Conservation (phyloP, 2,329 filamentous ascomycete species). For the Colletotrichum sp. region DNA sequence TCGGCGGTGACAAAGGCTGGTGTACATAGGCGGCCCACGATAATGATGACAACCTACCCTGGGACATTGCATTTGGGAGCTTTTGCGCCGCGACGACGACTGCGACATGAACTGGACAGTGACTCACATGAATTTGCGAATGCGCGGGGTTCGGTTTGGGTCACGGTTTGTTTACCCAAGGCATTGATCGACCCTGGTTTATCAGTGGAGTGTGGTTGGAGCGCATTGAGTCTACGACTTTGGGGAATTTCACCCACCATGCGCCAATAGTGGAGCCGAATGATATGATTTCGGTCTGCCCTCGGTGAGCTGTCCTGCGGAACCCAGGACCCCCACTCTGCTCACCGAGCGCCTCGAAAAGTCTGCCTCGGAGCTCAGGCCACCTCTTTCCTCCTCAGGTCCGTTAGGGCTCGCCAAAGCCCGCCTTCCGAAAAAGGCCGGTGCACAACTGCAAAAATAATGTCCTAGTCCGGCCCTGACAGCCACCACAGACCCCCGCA, state of each 20-base stretch:
- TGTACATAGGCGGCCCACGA: conserved; percentile 20
- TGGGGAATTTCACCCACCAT: neutral
- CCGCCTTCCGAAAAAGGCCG: neutral
- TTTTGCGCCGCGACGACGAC: neutral
- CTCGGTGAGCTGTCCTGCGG: neutral
- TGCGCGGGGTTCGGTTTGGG: neutral
- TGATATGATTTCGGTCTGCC: neutral
- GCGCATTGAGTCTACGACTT: neutral
- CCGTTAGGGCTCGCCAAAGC: conserved; percentile 34
- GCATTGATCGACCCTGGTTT: neutral
- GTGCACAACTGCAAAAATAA: conserved; percentile 26
- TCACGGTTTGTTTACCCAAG: neutral
- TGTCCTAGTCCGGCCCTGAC: conserved; percentile 8
- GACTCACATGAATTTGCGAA: neutral
- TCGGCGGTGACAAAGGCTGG: neutral
- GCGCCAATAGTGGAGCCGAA: neutral
- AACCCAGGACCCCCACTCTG: neutral
- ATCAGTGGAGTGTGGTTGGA: neutral
- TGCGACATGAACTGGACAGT: neutral
- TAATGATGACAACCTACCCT: conserved; percentile 11
- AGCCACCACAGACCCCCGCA: conserved; percentile 18
- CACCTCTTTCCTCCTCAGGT: neutral
- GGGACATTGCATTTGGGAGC: neutral
- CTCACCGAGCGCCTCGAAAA: neutral
- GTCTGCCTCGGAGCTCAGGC: conserved; percentile 23